A percentile compares a stretch with the other conserved stretches of the same genome.
phyloP scores from a whole-genome alignment of 371 early-diverging fungal species.

The Rhizopus delemar region DNA sequence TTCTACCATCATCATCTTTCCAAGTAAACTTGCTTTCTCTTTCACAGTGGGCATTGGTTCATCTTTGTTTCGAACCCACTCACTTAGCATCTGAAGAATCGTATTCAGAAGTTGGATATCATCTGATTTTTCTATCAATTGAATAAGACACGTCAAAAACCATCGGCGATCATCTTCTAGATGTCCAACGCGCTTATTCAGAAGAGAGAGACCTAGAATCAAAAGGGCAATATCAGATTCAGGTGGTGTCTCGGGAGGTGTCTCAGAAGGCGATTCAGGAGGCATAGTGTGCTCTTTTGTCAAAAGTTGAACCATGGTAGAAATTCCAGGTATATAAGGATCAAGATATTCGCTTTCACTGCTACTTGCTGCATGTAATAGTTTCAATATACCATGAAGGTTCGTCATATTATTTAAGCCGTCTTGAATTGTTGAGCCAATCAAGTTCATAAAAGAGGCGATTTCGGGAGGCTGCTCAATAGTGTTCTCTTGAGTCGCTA shows the following conservation, averaged over 20 bases:
- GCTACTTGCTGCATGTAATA: constrained; percentile 74
- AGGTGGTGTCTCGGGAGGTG: constrained; percentile 25
- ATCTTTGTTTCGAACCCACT: constrained; percentile 80
- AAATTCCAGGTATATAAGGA: constrained; percentile 76
- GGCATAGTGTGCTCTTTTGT: constrained; percentile 76
- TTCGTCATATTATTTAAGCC: constrained; percentile 71
- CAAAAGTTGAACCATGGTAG: constrained; percentile 80
- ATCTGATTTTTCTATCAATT: constrained; percentile 82
- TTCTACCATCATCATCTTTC: constrained; percentile 87
- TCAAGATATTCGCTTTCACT: constrained; percentile 71
- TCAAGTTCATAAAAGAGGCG: constrained; percentile 55
- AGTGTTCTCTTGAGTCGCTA: neutral
- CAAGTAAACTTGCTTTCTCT: constrained; percentile 90
- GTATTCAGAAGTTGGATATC: constrained; percentile 71
- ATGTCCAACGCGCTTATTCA: constrained; percentile 76
- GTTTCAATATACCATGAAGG: constrained; percentile 65
- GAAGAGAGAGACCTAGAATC: constrained; percentile 69
- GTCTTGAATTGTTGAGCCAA: constrained; percentile 66
- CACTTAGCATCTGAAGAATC: constrained; percentile 78
- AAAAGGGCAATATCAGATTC: constrained; percentile 68
- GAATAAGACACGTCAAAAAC: constrained; percentile 77
- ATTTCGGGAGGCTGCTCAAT: constrained; percentile 51
- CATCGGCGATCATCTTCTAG: constrained; percentile 88
- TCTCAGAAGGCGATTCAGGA: constrained; percentile 23
- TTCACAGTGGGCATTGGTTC: constrained; percentile 93